These are phyloP conservation scores for Petrea volubilis DNA, from an alignment of 257 asterid genomes.

Conservation along the genomic window DNA sequence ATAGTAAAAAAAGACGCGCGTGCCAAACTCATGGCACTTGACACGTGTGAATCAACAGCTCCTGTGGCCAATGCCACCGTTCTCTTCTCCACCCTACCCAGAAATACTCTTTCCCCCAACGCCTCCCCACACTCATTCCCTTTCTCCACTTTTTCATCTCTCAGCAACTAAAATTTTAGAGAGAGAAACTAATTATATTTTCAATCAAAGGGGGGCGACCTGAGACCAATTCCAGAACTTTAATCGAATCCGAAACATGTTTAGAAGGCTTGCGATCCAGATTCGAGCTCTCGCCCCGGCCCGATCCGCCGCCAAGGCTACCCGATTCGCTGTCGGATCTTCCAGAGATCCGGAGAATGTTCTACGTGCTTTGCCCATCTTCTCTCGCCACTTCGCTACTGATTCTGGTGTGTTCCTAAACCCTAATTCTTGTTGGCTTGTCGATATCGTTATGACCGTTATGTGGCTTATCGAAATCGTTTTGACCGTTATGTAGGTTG, in stretches of 20 bases:
- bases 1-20: too few species aligned
- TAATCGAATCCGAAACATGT: constrained; percentile 37
- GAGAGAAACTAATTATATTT: constrained; percentile 5
- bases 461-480: not conserved
- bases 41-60: too few species aligned
- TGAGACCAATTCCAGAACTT: constrained; percentile 13
- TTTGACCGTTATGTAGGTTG: not conserved
- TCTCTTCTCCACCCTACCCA: too few species aligned
- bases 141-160: not conserved
- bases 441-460: too few species aligned
- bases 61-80: too few species aligned
- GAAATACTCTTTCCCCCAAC: not conserved
- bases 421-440: too few species aligned
- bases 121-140: not conserved
- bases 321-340: constrained; percentile 22
- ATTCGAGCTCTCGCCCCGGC: constrained; percentile 31
- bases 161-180: not conserved
- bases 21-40: too few species aligned
- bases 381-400: constrained; percentile 36
- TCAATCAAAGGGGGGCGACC: constrained; percentile 18
- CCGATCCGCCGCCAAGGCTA: constrained; percentile 30
- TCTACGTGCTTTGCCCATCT: constrained; percentile 20
- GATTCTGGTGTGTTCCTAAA: constrained; percentile 39
- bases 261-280: constrained; percentile 41
- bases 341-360: constrained; percentile 23